These are phyloP conservation scores for Cornus kousa DNA, from an alignment of 148 eudicot genomes.

Conservation along the genomic window DNA sequence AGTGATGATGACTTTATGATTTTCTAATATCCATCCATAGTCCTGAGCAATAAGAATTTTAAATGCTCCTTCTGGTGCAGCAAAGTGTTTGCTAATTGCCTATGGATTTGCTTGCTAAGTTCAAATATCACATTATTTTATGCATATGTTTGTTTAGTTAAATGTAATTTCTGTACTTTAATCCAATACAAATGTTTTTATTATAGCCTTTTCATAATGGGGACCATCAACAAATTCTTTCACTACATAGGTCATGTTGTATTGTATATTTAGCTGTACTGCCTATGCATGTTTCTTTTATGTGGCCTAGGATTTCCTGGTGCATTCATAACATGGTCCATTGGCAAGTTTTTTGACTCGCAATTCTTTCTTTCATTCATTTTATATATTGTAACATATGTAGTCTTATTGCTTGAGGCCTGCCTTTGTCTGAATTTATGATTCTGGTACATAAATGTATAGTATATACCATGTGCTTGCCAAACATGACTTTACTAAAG, in stretches of 20 bases:
- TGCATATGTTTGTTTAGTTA: not conserved
- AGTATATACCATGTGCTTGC: not conserved
- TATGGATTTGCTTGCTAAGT: not conserved
- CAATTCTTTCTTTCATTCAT: not conserved
- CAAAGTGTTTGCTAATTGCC: not conserved
- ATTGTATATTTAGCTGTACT: not conserved
- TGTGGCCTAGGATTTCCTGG: not conserved
- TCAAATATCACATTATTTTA: not conserved
- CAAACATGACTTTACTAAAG: too few species aligned
- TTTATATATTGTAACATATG: too few species aligned
- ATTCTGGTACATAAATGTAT: too few species aligned
- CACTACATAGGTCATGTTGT: not conserved
- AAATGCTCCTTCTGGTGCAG: not conserved
- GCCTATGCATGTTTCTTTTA: not conserved
- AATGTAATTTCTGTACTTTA: not conserved
- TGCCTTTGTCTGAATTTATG: too few species aligned
- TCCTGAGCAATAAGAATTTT: not conserved
- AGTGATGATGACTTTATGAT: conserved; percentile 27
- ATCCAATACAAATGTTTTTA: not conserved
- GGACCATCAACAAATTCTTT: not conserved
- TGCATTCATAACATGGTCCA: not conserved
- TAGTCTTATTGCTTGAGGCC: too few species aligned
- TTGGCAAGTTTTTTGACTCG: not conserved
- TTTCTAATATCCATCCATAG: not conserved
- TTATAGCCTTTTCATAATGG: not conserved